These are phyloP conservation scores for Colletotrichum higginsianum DNA, from an alignment of 2,329 filamentous ascomycete genomes.

Conservation along the genomic window DNA sequence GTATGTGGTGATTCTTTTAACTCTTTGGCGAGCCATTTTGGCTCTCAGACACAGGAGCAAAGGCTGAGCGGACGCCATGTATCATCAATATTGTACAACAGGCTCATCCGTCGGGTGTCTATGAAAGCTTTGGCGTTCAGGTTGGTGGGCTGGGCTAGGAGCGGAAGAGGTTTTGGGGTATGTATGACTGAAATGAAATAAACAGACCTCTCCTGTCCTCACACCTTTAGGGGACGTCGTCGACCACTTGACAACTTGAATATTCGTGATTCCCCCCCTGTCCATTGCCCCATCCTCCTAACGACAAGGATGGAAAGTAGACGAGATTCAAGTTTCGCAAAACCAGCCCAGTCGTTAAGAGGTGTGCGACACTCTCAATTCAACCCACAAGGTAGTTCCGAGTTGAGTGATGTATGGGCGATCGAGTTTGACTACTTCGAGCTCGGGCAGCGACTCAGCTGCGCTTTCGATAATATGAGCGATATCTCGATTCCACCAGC, in stretches of 20 bases:
- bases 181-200: constrained; percentile 39
- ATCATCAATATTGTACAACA: constrained; percentile 17
- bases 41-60: neutral
- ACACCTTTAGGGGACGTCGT: neutral
- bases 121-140: constrained; percentile 6
- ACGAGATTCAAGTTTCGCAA: neutral
- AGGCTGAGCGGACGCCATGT: constrained; percentile 12
- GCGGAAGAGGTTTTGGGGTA: constrained; percentile 7
- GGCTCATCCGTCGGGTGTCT: constrained; percentile 10
- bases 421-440: constrained; percentile 70
- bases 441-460: constrained; percentile 61
- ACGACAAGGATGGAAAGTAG: neutral
- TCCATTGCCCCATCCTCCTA: neutral
- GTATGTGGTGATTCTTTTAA: neutral
- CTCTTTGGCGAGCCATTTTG: neutral
- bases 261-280: neutral
- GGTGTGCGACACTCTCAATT: constrained; percentile 60
- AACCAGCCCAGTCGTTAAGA: neutral
- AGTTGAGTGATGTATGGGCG: constrained; percentile 67
- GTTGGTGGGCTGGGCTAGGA: neutral
- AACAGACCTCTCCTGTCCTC: constrained; percentile 38
- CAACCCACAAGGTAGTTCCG: constrained; percentile 72
- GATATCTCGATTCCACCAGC: constrained; percentile 79
- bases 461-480: constrained; percentile 68
- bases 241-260: too few relatives aligned